Evolutionary conservation across 495 filamentous ascomycete genomes (phyloP).

Genomic region (Hypoxylon perforatum): DNA sequence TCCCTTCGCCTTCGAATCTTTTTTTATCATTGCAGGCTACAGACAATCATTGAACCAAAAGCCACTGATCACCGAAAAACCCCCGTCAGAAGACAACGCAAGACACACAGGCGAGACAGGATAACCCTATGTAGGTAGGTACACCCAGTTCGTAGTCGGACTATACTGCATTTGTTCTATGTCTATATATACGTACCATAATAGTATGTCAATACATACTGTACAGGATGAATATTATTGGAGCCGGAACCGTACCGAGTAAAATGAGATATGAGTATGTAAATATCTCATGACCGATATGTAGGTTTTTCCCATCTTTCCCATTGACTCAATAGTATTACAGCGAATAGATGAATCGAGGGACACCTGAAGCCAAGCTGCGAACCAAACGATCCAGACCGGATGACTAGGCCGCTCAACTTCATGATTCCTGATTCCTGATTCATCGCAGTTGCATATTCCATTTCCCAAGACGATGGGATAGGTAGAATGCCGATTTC

Average conservation of each 20-base stretch:
- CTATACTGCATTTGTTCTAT: too few relatives aligned
- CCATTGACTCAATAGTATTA: too few relatives aligned
- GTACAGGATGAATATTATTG: too few relatives aligned
- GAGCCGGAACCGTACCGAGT: too few relatives aligned
- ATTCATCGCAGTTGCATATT: constrained; percentile 29
- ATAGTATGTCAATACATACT: too few relatives aligned
- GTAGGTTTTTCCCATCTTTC: too few relatives aligned
- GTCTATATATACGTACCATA: too few relatives aligned
- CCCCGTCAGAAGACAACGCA: constrained; percentile 22
- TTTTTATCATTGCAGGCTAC: constrained; percentile 23
- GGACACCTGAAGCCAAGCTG: too few relatives aligned
- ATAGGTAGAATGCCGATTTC: constrained; percentile 34
- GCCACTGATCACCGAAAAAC: constrained; percentile 40
- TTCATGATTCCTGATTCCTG: constrained; percentile 22
- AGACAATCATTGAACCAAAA: constrained; percentile 14
- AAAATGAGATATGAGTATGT: too few relatives aligned
- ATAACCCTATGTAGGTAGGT: background rate
- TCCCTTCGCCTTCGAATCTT: constrained; percentile 17
- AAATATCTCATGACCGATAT: too few relatives aligned
- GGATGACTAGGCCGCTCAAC: constrained; percentile 24
- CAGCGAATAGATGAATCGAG: background rate
- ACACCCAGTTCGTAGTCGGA: too few relatives aligned
- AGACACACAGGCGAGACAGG: background rate
- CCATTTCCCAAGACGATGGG: constrained; percentile 29
- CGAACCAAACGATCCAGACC: background rate